A percentile compares a stretch with the other conserved stretches of the same genome.
These are phyloP conservation scores for Fusarium nygamai DNA, from an alignment of 2,329 filamentous ascomycete genomes.

Conservation along the genomic window DNA sequence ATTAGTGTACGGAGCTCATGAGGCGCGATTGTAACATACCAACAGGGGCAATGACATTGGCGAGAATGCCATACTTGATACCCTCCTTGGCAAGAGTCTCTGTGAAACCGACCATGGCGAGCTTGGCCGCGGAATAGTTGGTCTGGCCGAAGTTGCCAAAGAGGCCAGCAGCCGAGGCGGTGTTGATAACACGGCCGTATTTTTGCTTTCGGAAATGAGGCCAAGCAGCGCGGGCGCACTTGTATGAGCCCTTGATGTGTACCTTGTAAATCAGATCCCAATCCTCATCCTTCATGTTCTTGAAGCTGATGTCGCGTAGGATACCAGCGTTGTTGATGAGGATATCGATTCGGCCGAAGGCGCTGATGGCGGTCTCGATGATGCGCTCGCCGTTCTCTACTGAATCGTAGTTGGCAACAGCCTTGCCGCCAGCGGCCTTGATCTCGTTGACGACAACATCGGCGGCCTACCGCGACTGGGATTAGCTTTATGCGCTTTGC, in stretches of 20 bases:
- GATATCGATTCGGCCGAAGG: constrained; percentile 88
- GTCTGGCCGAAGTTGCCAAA: constrained; percentile 96
- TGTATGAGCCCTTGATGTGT: constrained; percentile 93
- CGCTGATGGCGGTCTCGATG: constrained; percentile 86
- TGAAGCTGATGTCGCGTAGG: constrained; percentile 93
- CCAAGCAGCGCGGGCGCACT: constrained; percentile 94
- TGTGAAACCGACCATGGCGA: constrained; percentile 95
- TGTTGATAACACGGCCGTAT: constrained; percentile 97
- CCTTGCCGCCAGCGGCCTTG: constrained; percentile 89
- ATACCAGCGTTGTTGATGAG: constrained; percentile 99
- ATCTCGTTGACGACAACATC: constrained; percentile 87
- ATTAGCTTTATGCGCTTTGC: constrained; percentile 37
- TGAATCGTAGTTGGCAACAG: constrained; percentile 96
- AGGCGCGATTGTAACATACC: constrained; percentile 45
- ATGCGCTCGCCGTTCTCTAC: constrained; percentile 95
- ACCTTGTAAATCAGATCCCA: constrained; percentile 97
- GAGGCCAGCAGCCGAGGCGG: constrained; percentile 92
- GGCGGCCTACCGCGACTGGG: constrained; percentile 67
- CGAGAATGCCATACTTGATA: constrained; percentile 95
- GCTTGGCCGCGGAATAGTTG: constrained; percentile 97
- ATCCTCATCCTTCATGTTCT: constrained; percentile 97
- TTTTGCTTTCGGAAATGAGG: constrained; percentile 99
- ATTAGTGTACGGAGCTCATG: constrained; percentile 17
- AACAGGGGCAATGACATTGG: constrained; percentile 94
- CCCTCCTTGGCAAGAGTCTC: constrained; percentile 99